Percentiles rank a stretch among this genome's conserved stretches.
These are phyloP conservation scores for Penicillium crustosum DNA, from an alignment of 2,329 filamentous ascomycete species.

Conservation along the genomic window DNA sequence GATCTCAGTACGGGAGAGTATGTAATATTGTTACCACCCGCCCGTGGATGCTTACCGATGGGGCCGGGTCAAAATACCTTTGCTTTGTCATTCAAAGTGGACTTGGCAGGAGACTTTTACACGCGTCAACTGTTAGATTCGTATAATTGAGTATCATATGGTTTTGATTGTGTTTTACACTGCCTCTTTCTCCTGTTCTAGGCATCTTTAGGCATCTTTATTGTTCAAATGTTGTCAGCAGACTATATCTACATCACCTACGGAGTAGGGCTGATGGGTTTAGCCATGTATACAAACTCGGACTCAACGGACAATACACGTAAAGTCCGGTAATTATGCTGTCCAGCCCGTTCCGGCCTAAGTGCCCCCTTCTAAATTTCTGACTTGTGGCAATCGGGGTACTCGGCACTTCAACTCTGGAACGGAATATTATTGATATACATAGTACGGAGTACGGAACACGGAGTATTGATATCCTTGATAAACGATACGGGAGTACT, in stretches of 20 bases:
- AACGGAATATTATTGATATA: neutral
- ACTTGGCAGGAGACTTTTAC: conserved; percentile 4
- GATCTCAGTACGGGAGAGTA: conserved; percentile 2
- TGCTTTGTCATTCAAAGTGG: conserved; percentile 7
- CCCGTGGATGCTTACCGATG: conserved; percentile 3
- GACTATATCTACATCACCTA: neutral
- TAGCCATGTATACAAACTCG: neutral
- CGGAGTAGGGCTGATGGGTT: conserved; percentile 3
- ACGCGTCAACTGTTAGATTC: conserved; percentile 4
- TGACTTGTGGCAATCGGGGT: conserved; percentile 20
- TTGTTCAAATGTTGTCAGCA: neutral
- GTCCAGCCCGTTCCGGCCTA: conserved; percentile 11
- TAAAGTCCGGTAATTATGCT: conserved; percentile 20
- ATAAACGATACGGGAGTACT: neutral
- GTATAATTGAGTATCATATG: neutral
- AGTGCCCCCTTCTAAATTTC: conserved; percentile 20
- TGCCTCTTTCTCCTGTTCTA: neutral
- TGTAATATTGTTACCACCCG: conserved; percentile 5
- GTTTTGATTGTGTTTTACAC: neutral
- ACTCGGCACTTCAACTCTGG: conserved; percentile 8
- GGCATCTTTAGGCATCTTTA: neutral
- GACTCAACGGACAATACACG: neutral
- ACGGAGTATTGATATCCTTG: neutral
- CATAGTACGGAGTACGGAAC: neutral
- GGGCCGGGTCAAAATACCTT: neutral